phyloP scores from a whole-genome alignment of 495 filamentous ascomycete species.

The Aspergillus bridgeri region DNA sequence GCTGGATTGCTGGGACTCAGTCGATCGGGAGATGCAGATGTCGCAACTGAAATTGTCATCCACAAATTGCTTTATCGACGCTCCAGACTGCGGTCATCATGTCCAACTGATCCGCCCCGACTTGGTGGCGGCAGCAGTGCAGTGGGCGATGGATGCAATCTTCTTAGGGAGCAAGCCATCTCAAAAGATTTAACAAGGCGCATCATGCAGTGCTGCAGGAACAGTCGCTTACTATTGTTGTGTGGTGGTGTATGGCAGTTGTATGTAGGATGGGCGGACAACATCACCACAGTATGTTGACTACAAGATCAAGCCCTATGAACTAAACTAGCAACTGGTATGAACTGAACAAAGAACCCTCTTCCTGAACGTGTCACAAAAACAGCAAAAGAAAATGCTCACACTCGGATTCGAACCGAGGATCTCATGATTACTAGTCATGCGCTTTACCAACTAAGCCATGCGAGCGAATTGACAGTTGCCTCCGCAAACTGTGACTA shows the following conservation, averaged over 20 bases:
- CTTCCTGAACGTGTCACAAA: neutral
- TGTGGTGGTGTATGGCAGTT: too few relatives aligned
- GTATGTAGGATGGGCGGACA: too few relatives aligned
- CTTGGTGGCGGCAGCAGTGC: conserved; percentile 42
- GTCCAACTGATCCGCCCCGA: conserved; percentile 46
- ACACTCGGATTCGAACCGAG: neutral
- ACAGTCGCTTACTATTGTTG: too few relatives aligned
- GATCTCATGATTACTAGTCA: neutral
- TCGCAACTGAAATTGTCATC: conserved; percentile 42
- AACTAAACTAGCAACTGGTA: too few relatives aligned
- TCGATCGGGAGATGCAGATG: conserved; percentile 40
- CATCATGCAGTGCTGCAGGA: too few relatives aligned
- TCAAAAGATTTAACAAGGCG: neutral
- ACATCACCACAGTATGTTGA: too few relatives aligned
- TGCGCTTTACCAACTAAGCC: neutral
- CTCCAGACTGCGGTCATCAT: conserved; percentile 49
- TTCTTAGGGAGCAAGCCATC: neutral
- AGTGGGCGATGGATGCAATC: conserved; percentile 42
- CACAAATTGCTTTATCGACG: conserved; percentile 31
- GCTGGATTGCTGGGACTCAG: conserved; percentile 33
- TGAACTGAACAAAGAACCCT: too few relatives aligned
- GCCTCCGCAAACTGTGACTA: too few relatives aligned
- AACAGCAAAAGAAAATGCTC: neutral
- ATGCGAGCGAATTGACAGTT: neutral
- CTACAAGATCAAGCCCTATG: too few relatives aligned